Evolutionary conservation across 2,329 filamentous ascomycete genomes (phyloP).

Genomic region (Fusarium sp.): DNA sequence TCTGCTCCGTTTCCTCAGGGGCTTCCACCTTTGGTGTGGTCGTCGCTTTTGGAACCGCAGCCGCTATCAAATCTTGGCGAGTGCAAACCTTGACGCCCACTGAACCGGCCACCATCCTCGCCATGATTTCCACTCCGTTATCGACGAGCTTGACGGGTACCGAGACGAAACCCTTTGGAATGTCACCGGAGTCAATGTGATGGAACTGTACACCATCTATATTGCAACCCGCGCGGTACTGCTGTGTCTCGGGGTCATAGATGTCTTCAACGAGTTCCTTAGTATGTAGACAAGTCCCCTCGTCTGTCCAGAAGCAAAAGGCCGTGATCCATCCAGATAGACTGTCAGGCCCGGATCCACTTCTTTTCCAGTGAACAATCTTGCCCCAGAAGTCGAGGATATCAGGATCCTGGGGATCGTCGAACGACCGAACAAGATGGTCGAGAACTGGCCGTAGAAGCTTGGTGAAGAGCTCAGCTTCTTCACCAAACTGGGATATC

Average conservation of each 20-base stretch:
- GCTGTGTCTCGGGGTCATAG: not conserved
- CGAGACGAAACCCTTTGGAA: slow-evolving; percentile 18
- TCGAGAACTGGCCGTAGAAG: slow-evolving; percentile 55
- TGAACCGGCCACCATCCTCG: slow-evolving; percentile 34
- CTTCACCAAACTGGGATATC: slow-evolving; percentile 53
- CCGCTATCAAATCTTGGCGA: not conserved
- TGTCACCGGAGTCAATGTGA: not conserved
- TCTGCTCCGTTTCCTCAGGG: not conserved
- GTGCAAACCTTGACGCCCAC: slow-evolving; percentile 16
- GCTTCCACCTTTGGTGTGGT: not conserved
- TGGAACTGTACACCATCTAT: slow-evolving; percentile 14
- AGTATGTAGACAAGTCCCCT: not conserved
- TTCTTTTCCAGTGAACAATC: slow-evolving; percentile 14
- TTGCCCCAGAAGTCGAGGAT: slow-evolving; percentile 54
- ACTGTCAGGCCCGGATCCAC: not conserved
- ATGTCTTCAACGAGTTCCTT: not conserved
- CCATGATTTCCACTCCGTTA: not conserved
- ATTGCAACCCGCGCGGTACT: not conserved
- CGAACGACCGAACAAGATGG: slow-evolving; percentile 54
- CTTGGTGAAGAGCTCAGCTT: slow-evolving; percentile 49
- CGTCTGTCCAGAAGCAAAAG: slow-evolving; percentile 33
- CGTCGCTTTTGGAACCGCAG: not conserved
- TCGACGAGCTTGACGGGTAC: slow-evolving; percentile 29
- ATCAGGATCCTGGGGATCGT: slow-evolving; percentile 39
- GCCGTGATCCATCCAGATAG: slow-evolving; percentile 32